Base-by-base conservation (phyloP, 2,329 filamentous ascomycete genomes). In the Fusarium gaditjirri region DNA sequence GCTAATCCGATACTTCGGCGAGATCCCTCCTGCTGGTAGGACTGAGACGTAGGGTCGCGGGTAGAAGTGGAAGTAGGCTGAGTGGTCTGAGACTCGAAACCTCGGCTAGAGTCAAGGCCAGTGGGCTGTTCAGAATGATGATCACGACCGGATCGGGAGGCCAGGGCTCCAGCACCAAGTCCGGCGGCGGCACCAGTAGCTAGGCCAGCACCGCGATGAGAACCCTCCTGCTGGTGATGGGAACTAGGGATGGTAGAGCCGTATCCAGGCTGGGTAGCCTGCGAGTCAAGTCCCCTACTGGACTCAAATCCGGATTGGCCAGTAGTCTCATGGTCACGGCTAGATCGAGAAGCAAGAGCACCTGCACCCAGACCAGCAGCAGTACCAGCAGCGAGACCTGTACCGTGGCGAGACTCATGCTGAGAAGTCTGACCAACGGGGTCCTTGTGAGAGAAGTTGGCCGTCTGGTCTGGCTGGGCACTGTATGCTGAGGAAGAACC, bases 361-460 rank as follows among this genome's bases (percentile, higher is more conserved):
- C 54, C 65, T 3, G 63, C 56, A 6, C 63, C 42, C 2, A 68
- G 31, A 11, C 63, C 63, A 2, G 65, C 42, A 4, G 55, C 65
- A 11, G 65, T 29, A 2, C 65, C 65, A 7, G 63, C 14, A 10
- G 47, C 65, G 1, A 68, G 38, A 6, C 49, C 65, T 3, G 43
- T 12, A 0, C 63, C 47, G 5, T 16, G 62, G 7, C 67, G 64
- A 2, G 54, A 67, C 6, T 61, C 64, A 10, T 66, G 46, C 25
- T 67, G 61, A 0, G 67, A 21, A 19, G n/a, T 50, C 10, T 67
- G 64, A 7, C 25, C 63, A 7, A 35, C 25, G 0, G 64, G 53
- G 1, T 61, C 64, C 2, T 61, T 67, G 41, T 67, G 64, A 10
- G 64, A 67, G 8, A 25, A 67, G 61, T 67, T 67, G 25, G 62